Conservation (phyloP, 2,329 filamentous ascomycete species). For the Polytolypa hystricis region DNA sequence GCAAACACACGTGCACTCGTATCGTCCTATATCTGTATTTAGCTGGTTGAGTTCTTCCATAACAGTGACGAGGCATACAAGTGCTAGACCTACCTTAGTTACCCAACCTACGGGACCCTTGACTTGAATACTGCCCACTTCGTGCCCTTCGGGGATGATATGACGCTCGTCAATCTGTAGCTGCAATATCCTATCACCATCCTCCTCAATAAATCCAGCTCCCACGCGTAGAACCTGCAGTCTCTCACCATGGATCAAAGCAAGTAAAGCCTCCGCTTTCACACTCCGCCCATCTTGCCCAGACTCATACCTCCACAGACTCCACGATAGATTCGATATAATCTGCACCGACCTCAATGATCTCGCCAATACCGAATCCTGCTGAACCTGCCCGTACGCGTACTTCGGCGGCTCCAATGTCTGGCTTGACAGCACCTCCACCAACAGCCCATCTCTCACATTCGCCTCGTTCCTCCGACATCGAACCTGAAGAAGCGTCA, state of each 20-base stretch:
- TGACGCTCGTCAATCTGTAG: slow-evolving; percentile 12
- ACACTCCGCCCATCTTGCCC: background rate
- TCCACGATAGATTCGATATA: slow-evolving; percentile 21
- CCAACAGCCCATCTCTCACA: slow-evolving; percentile 10
- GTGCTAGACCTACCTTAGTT: slow-evolving; percentile 22
- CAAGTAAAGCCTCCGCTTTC: slow-evolving; percentile 12
- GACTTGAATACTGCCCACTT: slow-evolving; percentile 13
- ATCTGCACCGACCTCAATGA: slow-evolving; percentile 17
- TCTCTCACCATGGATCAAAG: slow-evolving; percentile 19
- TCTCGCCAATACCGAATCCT: slow-evolving; percentile 21
- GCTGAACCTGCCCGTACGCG: slow-evolving; percentile 12
- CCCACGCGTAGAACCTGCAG: slow-evolving; percentile 19
- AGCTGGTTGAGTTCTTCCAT: too few species aligned
- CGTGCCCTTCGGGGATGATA: slow-evolving; percentile 1
- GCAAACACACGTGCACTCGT: too few species aligned
- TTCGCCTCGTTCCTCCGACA: slow-evolving; percentile 1
- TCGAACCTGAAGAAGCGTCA: slow-evolving; percentile 21
- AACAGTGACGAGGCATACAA: too few species aligned
- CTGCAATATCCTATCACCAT: slow-evolving; percentile 5
- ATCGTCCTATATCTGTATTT: too few species aligned
- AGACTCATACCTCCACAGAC: slow-evolving; percentile 20
- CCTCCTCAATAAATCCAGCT: slow-evolving; percentile 5
- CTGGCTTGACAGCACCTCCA: slow-evolving; percentile 19
- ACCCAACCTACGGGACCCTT: slow-evolving; percentile 25
- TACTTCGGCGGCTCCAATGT: slow-evolving; percentile 10